Percentiles rank a stretch among this genome's conserved stretches.
Evolutionary conservation across 176 grass and related monocot species (phyloP).

Genomic region (Eleusine coracana): DNA sequence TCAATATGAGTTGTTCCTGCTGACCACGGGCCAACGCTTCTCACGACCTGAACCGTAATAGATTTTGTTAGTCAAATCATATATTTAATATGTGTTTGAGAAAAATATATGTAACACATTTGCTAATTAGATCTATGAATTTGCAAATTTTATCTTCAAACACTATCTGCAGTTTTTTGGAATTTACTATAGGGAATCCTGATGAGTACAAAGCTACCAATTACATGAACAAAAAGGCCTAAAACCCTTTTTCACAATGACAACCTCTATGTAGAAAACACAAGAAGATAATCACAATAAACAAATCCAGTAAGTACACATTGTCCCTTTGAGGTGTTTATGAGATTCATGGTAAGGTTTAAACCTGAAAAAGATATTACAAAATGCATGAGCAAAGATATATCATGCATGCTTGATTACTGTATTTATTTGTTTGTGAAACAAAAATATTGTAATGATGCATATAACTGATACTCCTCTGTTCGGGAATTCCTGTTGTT

Average conservation of each 20-base stretch:
- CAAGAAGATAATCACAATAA: background rate
- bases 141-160: background rate
- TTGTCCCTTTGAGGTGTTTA: background rate
- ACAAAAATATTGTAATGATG: background rate
- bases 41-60: constrained; percentile 56
- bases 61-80: constrained; percentile 28
- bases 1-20: constrained; percentile 81
- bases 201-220: background rate
- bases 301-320: background rate
- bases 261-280: background rate
- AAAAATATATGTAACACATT: background rate
- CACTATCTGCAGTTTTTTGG: background rate
- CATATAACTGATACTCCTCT: background rate
- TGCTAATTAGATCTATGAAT: background rate
- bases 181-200: background rate
- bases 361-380: background rate
- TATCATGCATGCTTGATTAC: background rate
- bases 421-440: background rate
- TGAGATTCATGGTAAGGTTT: background rate
- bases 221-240: background rate
- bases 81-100: background rate
- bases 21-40: constrained; percentile 81
- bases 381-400: background rate
- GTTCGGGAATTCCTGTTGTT: too few relatives aligned
- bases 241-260: background rate